Percentiles rank a stretch among this genome's conserved stretches.
Conservation (phyloP, 371 early-diverging fungal species). For the Blakeslea trispora region DNA sequence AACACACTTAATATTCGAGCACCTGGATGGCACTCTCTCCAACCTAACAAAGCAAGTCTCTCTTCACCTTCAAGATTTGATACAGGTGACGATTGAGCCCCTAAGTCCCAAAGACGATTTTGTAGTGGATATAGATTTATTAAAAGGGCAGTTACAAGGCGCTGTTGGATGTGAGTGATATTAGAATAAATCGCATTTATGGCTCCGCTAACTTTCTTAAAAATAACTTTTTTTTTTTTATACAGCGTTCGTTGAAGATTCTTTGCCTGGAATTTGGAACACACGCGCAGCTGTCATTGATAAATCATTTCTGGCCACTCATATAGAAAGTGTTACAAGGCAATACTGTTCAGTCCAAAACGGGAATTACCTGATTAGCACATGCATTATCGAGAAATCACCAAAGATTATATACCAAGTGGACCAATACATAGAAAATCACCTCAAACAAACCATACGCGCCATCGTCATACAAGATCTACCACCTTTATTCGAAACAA, state of each 20-base stretch:
- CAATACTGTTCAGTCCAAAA: slow-evolving; percentile 3
- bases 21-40: slow-evolving; percentile 33
- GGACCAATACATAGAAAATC: slow-evolving; percentile 17
- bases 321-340: slow-evolving; percentile 16
- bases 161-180: slow-evolving; percentile 43
- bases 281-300: slow-evolving; percentile 30
- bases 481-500: slow-evolving; percentile 16
- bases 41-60: slow-evolving; percentile 34
- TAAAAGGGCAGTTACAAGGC: slow-evolving; percentile 39
- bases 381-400: slow-evolving; percentile 13
- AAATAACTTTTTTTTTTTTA: too few relatives aligned
- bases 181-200: neutral
- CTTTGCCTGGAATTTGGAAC: slow-evolving; percentile 38
- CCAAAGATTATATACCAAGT: slow-evolving; percentile 9
- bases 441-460: slow-evolving; percentile 7
- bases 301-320: slow-evolving; percentile 19
- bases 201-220: slow-evolving; percentile 6
- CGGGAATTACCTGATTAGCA: neutral
- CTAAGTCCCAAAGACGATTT: slow-evolving; percentile 7
- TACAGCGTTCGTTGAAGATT: slow-evolving; percentile 41
- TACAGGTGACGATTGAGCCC: slow-evolving; percentile 27
- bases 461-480: slow-evolving; percentile 17
- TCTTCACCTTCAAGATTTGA: slow-evolving; percentile 31
- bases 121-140: slow-evolving; percentile 33
- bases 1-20: slow-evolving; percentile 36